A percentile compares a stretch with the other conserved stretches of the same genome.
These are phyloP conservation scores for Ceriops zippeliana DNA, from an alignment of 345 rosid genomes.

Conservation along the genomic window DNA sequence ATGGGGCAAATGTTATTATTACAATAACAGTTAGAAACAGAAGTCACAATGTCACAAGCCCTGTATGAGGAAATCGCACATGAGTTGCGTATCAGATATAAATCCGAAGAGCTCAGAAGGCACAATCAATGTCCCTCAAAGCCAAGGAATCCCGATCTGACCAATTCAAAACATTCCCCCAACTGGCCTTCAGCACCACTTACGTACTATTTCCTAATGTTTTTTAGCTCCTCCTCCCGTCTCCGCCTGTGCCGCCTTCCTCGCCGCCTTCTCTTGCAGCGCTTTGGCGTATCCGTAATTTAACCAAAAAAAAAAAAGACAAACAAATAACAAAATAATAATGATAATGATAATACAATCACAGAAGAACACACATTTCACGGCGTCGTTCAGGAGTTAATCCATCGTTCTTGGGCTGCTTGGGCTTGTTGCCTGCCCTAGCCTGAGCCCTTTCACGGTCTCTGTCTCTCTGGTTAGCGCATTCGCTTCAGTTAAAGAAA, in stretches of 20 bases:
- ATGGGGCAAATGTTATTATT: too few relatives aligned
- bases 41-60: too few relatives aligned
- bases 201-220: conserved; percentile 9
- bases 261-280: conserved; percentile 41
- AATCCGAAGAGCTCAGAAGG: conserved; percentile 19
- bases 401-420: conserved; percentile 39
- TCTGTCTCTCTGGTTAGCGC: conserved; percentile 56
- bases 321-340: not conserved
- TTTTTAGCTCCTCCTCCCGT: conserved; percentile 15
- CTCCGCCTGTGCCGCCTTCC: conserved; percentile 34
- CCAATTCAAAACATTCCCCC: conserved; percentile 5
- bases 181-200: not conserved
- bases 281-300: conserved; percentile 42
- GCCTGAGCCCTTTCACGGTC: conserved; percentile 55
- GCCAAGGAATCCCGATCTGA: conserved; percentile 9
- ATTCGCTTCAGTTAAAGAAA: conserved; percentile 32
- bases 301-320: too few relatives aligned
- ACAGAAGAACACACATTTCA: conserved; percentile 27
- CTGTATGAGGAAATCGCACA: too few relatives aligned
- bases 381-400: conserved; percentile 65
- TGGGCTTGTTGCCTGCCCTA: conserved; percentile 23
- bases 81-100: conserved; percentile 10
- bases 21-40: too few relatives aligned
- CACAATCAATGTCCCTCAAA: conserved; percentile 10
- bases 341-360: not conserved